Conservation (phyloP, 306 rosid species). For the Cucurbita argyrosperma region DNA sequence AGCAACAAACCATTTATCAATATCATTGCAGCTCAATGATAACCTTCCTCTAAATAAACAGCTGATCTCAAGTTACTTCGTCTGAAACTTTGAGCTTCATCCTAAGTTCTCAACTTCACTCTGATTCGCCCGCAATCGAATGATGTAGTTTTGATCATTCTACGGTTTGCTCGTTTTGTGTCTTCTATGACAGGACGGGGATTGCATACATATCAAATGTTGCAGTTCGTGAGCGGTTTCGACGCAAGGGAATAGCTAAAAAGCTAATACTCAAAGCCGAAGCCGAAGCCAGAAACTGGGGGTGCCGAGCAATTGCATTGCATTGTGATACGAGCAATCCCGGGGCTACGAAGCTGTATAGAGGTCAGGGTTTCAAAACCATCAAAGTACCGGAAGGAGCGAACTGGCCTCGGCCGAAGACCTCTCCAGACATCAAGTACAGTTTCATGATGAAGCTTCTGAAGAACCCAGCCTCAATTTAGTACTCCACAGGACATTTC, state of each 20-base stretch:
- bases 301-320: slow-evolving; percentile 73
- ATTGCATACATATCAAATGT: slow-evolving; percentile 91
- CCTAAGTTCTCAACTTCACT: neutral
- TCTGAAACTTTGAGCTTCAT: neutral
- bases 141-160: neutral
- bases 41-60: neutral
- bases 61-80: neutral
- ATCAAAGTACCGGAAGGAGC: slow-evolving; percentile 88
- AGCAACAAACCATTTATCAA: neutral
- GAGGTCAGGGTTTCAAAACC: slow-evolving; percentile 65
- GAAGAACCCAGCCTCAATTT: slow-evolving; percentile 23
- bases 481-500: slow-evolving; percentile 13
- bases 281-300: slow-evolving; percentile 82
- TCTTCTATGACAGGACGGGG: slow-evolving; percentile 53
- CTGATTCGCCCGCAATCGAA: neutral
- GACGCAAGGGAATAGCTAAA: slow-evolving; percentile 77
- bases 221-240: slow-evolving; percentile 78
- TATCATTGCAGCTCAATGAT: neutral
- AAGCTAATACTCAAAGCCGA: slow-evolving; percentile 69
- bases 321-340: slow-evolving; percentile 79
- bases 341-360: slow-evolving; percentile 63
- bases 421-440: slow-evolving; percentile 61
- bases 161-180: neutral
- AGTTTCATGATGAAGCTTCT: slow-evolving; percentile 97
- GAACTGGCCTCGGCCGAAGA: slow-evolving; percentile 92